Conservation (phyloP, 352 stramenopile genomes). For the Elongisporangium anandrum region DNA sequence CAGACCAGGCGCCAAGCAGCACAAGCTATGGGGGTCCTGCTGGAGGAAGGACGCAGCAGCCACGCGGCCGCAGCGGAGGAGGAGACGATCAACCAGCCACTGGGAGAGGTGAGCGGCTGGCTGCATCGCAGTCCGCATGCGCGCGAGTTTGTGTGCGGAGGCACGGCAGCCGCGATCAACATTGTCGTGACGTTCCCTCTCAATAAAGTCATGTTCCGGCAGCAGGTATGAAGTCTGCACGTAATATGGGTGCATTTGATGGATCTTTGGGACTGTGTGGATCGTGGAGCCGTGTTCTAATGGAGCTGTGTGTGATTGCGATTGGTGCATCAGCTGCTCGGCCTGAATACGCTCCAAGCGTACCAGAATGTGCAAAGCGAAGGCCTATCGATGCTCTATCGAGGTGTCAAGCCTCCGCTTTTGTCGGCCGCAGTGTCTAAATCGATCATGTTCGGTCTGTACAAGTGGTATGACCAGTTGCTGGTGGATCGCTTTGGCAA, state of each 20-base stretch:
- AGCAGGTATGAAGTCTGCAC: constrained; percentile 49
- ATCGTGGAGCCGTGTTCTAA: constrained; percentile 1
- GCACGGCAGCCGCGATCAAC: constrained; percentile 80
- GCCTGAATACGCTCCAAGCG: constrained; percentile 63
- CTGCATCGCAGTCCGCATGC: constrained; percentile 33
- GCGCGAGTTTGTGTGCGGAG: constrained; percentile 80
- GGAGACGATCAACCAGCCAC: background rate
- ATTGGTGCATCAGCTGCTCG: constrained; percentile 52
- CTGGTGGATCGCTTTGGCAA: constrained; percentile 43
- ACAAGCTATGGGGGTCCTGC: background rate
- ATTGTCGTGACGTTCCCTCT: constrained; percentile 84
- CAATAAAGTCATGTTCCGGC: constrained; percentile 91
- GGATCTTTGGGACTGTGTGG: no score
- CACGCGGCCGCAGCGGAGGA: background rate
- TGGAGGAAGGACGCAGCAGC: background rate
- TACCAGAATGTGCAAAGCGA: constrained; percentile 64
- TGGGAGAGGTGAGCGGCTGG: background rate
- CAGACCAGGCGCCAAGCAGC: no score
- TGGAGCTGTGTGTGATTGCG: background rate
- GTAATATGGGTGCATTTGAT: no score
- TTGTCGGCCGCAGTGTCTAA: constrained; percentile 85
- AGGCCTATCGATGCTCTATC: constrained; percentile 66
- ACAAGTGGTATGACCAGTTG: constrained; percentile 81
- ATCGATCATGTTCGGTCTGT: constrained; percentile 89
- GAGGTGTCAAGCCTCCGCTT: constrained; percentile 80